A percentile compares a stretch with the other conserved stretches of the same genome.
These are phyloP conservation scores for Ustilago trichophora DNA, from an alignment of 1,284 basidiomycete species.

Conservation along the genomic window DNA sequence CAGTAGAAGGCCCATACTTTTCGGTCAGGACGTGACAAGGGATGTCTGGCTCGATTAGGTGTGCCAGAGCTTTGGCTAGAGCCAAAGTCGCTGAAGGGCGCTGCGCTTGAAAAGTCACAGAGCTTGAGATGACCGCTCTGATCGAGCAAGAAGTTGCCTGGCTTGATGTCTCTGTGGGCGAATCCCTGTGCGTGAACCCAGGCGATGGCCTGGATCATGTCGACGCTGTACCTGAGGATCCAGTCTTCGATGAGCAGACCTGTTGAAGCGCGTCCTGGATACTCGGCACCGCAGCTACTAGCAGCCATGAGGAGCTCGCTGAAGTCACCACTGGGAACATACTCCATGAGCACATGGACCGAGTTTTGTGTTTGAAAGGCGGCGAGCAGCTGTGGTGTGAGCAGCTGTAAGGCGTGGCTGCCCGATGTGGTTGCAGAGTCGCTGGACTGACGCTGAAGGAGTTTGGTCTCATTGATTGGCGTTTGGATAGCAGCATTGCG, in stretches of 20 bases:
- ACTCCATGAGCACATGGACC: conserved; percentile 65
- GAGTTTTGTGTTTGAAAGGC: conserved; percentile 59
- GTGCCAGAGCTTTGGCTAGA: not conserved
- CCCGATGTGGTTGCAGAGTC: not conserved
- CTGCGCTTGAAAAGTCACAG: conserved; percentile 64
- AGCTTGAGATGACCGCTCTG: conserved; percentile 61
- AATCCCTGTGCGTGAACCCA: conserved; percentile 61
- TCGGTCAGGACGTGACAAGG: conserved; percentile 15
- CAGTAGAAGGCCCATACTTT: conserved; percentile 59
- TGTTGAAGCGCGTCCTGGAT: conserved; percentile 50
- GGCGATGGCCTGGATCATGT: conserved; percentile 62
- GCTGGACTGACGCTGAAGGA: conserved; percentile 36
- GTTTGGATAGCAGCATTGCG: conserved; percentile 56
- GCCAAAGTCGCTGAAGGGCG: conserved; percentile 58
- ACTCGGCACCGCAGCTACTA: conserved; percentile 38
- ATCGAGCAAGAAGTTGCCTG: conserved; percentile 63
- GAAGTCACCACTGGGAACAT: conserved; percentile 63
- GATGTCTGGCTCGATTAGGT: not conserved
- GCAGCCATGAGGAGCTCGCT: conserved; percentile 60
- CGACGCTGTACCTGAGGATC: conserved; percentile 55
- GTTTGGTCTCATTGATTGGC: conserved; percentile 54
- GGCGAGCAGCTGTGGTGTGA: conserved; percentile 57
- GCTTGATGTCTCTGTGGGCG: conserved; percentile 65
- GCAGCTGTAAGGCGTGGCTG: conserved; percentile 4
- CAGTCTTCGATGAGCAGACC: conserved; percentile 58